Evolutionary conservation across 805 yeast species (phyloP).

Genomic region (Starmera dryadoides): DNA sequence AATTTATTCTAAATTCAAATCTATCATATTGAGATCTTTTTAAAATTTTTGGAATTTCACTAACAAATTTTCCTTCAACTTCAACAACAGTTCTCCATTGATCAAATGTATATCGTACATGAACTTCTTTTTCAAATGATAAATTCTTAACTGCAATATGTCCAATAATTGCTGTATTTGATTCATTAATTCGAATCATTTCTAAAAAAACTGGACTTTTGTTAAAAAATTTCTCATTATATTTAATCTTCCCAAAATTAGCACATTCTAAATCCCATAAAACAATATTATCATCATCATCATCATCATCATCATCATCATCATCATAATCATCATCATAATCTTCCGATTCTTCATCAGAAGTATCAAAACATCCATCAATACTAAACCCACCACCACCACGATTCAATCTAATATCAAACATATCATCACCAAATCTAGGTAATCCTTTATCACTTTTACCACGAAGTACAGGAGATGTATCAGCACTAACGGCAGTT

Average conservation of each 20-base stretch:
- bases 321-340: constrained; percentile 18
- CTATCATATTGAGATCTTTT: constrained; percentile 55
- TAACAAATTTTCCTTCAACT: constrained; percentile 52
- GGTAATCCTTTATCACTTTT: constrained; percentile 1
- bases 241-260: constrained; percentile 38
- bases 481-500: constrained; percentile 60
- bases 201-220: constrained; percentile 50
- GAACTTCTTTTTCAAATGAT: constrained; percentile 59
- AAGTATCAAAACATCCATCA: constrained; percentile 12
- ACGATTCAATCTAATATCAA: not conserved
- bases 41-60: constrained; percentile 45
- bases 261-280: constrained; percentile 37
- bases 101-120: constrained; percentile 69
- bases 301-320: constrained; percentile 12
- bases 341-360: constrained; percentile 9
- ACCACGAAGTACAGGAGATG: constrained; percentile 40
- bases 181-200: constrained; percentile 48
- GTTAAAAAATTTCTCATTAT: constrained; percentile 35
- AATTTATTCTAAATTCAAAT: constrained; percentile 56
- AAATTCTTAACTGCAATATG: constrained; percentile 74
- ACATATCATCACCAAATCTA: not conserved
- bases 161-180: constrained; percentile 56
- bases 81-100: constrained; percentile 73
- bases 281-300: constrained; percentile 4
- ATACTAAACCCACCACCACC: not conserved